Evolutionary conservation across 1,284 basidiomycete species (phyloP).

Genomic region (Sanghuangporus sanghuang): DNA sequence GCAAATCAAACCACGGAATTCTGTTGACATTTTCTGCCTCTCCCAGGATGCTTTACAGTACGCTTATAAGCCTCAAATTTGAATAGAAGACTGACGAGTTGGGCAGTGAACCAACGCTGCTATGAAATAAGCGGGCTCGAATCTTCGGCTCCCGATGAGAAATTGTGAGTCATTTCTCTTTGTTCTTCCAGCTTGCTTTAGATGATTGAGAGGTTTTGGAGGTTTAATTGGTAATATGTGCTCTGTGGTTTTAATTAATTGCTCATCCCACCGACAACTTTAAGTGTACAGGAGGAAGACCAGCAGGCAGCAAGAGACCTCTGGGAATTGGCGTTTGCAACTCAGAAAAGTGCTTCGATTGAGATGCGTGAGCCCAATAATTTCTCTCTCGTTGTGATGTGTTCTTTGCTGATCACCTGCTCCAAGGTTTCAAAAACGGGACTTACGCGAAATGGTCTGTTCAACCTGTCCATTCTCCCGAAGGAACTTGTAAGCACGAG

Average conservation of each 20-base stretch:
- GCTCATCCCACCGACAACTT: background rate
- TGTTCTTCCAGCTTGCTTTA: too few species aligned
- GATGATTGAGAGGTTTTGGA: background rate
- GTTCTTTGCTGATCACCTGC: background rate
- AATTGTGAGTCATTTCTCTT: slow-evolving; percentile 16
- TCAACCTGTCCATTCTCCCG: slow-evolving; percentile 19
- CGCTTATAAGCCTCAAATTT: background rate
- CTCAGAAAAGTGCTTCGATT: slow-evolving; percentile 17
- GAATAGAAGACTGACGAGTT: background rate
- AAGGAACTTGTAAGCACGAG: slow-evolving; percentile 15
- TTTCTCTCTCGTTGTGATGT: background rate
- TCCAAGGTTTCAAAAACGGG: slow-evolving; percentile 21
- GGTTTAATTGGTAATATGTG: slow-evolving; percentile 8
- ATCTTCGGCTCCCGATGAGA: slow-evolving; percentile 8
- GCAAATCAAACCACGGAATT: background rate
- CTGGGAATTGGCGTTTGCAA: slow-evolving; percentile 19
- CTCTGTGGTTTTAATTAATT: background rate
- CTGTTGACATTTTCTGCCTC: background rate
- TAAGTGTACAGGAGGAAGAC: slow-evolving; percentile 19
- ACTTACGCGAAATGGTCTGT: slow-evolving; percentile 22
- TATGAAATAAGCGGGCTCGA: slow-evolving; percentile 21
- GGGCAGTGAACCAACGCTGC: slow-evolving; percentile 19
- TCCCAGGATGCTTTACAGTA: slow-evolving; percentile 14
- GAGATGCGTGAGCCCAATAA: slow-evolving; percentile 20
- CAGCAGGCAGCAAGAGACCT: slow-evolving; percentile 9